Conservation (phyloP, 2,329 filamentous ascomycete species). For the Tolypocladium endophyticum region DNA sequence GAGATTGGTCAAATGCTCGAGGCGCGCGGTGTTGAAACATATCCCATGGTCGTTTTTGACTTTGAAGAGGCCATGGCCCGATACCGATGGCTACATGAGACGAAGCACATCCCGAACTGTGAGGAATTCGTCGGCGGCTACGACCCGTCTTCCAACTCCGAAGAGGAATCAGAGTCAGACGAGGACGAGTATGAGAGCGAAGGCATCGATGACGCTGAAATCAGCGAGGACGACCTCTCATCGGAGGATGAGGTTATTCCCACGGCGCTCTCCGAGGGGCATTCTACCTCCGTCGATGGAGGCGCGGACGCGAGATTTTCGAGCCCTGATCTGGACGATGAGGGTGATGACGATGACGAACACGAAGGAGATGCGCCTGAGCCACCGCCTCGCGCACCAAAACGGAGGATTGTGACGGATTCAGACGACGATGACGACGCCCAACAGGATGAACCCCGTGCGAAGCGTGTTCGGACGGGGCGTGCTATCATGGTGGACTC, state of each 20-base stretch:
- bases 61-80: constrained; percentile 6
- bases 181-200: constrained; percentile 27
- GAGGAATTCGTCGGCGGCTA: constrained; percentile 5
- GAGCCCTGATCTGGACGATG: constrained; percentile 15
- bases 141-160: constrained; percentile 3
- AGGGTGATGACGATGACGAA: not conserved
- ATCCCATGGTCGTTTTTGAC: constrained; percentile 21
- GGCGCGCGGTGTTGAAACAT: constrained; percentile 8
- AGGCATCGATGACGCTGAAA: constrained; percentile 24
- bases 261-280: constrained; percentile 1
- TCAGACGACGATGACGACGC: constrained; percentile 16
- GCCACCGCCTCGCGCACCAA: constrained; percentile 10
- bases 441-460: constrained; percentile 5
- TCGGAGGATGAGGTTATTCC: constrained; percentile 7
- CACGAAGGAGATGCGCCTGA: constrained; percentile 1
- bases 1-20: not conserved
- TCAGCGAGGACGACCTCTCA: constrained; percentile 13
- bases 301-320: constrained; percentile 15
- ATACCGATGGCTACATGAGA: constrained; percentile 7
- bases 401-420: constrained; percentile 18
- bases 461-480: constrained; percentile 13
- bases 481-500: constrained; percentile 11
- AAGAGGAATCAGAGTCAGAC: not conserved
- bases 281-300: constrained; percentile 2
- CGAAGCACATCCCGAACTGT: not conserved